Evolutionary conservation across 2,329 filamentous ascomycete genomes (phyloP), one percentile per base, ranked within the genome.

Genomic region (Pseudogymnoascus sp.): DNA sequence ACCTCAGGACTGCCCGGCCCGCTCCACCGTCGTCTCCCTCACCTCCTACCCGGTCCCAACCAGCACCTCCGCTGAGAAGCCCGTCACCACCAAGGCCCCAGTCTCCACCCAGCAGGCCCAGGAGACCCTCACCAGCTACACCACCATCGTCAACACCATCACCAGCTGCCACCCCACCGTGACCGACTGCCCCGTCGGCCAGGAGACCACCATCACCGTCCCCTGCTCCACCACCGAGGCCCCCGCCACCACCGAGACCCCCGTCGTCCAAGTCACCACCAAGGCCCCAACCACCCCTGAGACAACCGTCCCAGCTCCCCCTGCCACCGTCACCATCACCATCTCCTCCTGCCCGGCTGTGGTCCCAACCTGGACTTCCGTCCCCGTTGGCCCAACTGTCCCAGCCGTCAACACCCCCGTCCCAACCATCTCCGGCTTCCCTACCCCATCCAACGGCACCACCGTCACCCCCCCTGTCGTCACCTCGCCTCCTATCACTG

Each of bases 341-440:
- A 72, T 77, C 59, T 73, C 73, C 33, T 69, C 73, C 65, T 78
- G 76, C 70, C 75, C 75, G 16, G 73, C 75, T 60, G 66, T 72
- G 16, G 61, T n/a, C 53, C 75, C 8, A 35, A 21, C 35, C 21
- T 50, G 21, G 53, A 33, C 42, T 14, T 47, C 63, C 47, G 60
- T 28, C 25, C 60, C 44, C n/a, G 47, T 42, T 61, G 61, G 33
- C 56, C 16, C 50, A 12, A 59, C 56, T 12, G 12, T 25, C 28
- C 59, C 59, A 16, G 37, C 14, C 8, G 21, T 11, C 18, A 4
- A 6, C 35, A 11, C n/a, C 33, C 7, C 38, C 23, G 40, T 62
- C 42, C 21, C 40, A 14, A 37, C 60, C 23, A 42, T 62, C 40
- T 62, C 62, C 16, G 65, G 66, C 63, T 65, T 62, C 47, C 66